Evolutionary conservation across 306 rosid genomes (phyloP), one percentile per base, ranked within the genome.

Genomic region (Acacia crassicarpa): DNA sequence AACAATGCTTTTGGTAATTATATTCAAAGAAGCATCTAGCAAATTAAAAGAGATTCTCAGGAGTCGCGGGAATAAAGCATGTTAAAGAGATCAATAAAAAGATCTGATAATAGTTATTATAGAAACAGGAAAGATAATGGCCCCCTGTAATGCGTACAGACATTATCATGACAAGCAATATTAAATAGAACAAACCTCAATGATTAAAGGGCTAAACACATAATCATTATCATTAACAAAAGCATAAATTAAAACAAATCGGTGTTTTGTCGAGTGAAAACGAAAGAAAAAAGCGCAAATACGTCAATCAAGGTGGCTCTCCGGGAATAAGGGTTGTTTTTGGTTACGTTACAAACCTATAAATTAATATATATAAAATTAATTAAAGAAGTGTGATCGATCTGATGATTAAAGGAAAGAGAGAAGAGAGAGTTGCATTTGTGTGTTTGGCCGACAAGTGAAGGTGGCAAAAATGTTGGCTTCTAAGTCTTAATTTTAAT

Each of bases 201-300:
- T 92, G 83, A 92, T 94, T 89, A 91, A 90, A 88, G 91, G 68
- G 41, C 17, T 76, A 76, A 83, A 38, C 86, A 71, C 88, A 89
- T 89, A 67, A 92, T 89, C 16, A 51, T 44, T 51, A 51, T 16
- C n/a, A 51, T 16, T 81, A 80, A 62, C 4, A 49, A 81, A 81
- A 69, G 56, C 85, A 79, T 73, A 16, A 30, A 30, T 30, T 30
- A 30, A 87, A 84, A 84, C 67, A 76, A 79, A 71, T 45, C 75
- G 84, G 32, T 63, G 38, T 61, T 61, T 81, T 89, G 90, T 87
- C 89, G 74, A 82, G 84, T 82, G 72, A 78, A 76, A 76, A 54
- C 78, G 41, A 38, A 38, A 38, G 41, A 77, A 75, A 74, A 74
- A 75, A 74, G 72, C 72, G 41, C 46, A 8, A 35, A 67, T 13